These are phyloP conservation scores for Solanum medicagineum DNA, from an alignment of 257 asterid species.

Conservation along the genomic window DNA sequence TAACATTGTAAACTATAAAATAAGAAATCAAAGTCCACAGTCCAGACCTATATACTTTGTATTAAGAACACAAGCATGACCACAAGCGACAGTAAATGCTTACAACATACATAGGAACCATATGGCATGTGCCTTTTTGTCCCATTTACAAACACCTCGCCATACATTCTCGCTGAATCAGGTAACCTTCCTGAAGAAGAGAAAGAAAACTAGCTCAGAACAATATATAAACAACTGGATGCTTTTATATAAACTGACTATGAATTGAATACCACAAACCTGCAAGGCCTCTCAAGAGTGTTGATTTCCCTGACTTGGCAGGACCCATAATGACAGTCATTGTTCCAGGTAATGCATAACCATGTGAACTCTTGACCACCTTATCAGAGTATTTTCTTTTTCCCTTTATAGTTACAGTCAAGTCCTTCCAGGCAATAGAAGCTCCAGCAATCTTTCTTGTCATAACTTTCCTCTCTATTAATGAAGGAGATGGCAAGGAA, in stretches of 20 bases:
- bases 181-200: constrained; percentile 65
- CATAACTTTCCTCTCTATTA: constrained; percentile 55
- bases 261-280: constrained; percentile 27
- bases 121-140: constrained; percentile 56
- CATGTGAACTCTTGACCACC: constrained; percentile 87
- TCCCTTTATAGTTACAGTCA: constrained; percentile 85
- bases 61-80: neutral
- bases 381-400: constrained; percentile 81
- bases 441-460: constrained; percentile 72
- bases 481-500: constrained; percentile 74
- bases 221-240: neutral
- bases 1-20: neutral
- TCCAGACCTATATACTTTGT: neutral
- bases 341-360: constrained; percentile 89
- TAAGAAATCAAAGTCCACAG: neutral
- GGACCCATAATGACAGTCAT: constrained; percentile 99
- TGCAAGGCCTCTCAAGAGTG: constrained; percentile 89
- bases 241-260: neutral
- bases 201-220: neutral
- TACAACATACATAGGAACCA: constrained; percentile 73
- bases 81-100: neutral
- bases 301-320: constrained; percentile 95
- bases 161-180: constrained; percentile 66
- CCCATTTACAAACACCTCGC: constrained; percentile 87
- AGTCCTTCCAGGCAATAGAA: constrained; percentile 87